A percentile compares a stretch with the other conserved stretches of the same genome.
These are phyloP conservation scores for Coemansia guatemalensis DNA, from an alignment of 192 early-diverging fungal genomes.

Conservation along the genomic window DNA sequence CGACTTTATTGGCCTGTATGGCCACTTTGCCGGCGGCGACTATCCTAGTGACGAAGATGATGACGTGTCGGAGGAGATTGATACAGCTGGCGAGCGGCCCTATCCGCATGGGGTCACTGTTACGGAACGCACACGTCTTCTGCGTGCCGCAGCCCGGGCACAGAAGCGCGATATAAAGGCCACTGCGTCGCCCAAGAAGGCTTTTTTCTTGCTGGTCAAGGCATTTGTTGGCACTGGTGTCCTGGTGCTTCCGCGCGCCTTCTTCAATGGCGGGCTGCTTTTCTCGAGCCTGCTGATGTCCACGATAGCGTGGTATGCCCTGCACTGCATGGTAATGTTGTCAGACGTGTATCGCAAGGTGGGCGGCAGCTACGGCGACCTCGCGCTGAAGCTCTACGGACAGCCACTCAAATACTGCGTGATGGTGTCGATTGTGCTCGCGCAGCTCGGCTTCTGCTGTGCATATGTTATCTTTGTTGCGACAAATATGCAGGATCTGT, in stretches of 20 bases:
- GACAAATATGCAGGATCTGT: constrained; percentile 72
- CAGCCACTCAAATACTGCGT: constrained; percentile 61
- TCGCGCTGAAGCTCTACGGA: constrained; percentile 65
- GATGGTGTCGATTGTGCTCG: constrained; percentile 68
- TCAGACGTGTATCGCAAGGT: constrained; percentile 62
- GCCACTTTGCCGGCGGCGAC: constrained; percentile 93
- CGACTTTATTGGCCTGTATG: constrained; percentile 90
- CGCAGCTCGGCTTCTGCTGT: constrained; percentile 85
- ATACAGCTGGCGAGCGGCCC: constrained; percentile 11
- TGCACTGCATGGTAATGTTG: constrained; percentile 65
- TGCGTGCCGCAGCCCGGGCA: constrained; percentile 9
- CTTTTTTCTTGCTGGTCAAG: constrained; percentile 77
- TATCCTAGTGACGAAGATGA: constrained; percentile 78
- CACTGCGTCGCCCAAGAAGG: constrained; percentile 67
- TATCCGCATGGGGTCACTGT: constrained; percentile 3
- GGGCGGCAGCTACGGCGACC: constrained; percentile 67
- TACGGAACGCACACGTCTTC: constrained; percentile 21
- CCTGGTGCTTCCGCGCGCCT: constrained; percentile 71
- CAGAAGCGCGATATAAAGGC: constrained; percentile 43
- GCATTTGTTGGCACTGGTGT: constrained; percentile 82
- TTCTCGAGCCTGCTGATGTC: constrained; percentile 61
- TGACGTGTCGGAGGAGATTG: constrained; percentile 55
- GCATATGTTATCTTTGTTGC: constrained; percentile 89
- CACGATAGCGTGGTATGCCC: constrained; percentile 61
- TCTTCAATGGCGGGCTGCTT: constrained; percentile 71